Base-by-base conservation (phyloP, 371 early-diverging fungal species). In the Apophysomyces trapeziformis region DNA sequence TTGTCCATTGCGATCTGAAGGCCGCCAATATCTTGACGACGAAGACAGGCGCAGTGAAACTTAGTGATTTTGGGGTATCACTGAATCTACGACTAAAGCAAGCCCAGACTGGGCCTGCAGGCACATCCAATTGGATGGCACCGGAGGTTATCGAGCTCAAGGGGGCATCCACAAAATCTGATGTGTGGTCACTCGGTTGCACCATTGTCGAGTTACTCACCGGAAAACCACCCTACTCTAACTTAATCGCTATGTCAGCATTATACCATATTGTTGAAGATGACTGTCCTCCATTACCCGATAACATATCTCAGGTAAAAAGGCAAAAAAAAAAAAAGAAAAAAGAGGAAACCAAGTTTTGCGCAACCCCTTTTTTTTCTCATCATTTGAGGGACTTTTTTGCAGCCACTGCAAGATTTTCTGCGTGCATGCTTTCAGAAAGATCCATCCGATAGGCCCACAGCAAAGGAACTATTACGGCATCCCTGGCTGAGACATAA, bases 111-210 rank as follows among this genome's bases (percentile, higher is more conserved):
- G 85, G 88, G 61, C 86, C 92, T 21, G 93, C 93, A 38, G 97
- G 97, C 26, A 94, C 95, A 38, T 97, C 98, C 5, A 94, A 95
- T 74, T 98, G 98, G 98, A 96, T 98, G 97, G 96, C 98, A n/a
- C 98, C 98, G 7, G 98, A 98, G 77, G 93, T 97, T 8, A 95
- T 95, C 69, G 87, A 92, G 68, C 73, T 94, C 12, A 88, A 90
- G 57, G 94, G 95, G 1, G 87, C 93, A 2, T 87, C 90, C 4
- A 89, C 90, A 8, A 88, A 90, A 26, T 92, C 95, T 0, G 96
- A 96, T 72, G 94, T 96, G 8, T 96, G 95, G 94, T 87, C 80
- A 18, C 75, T 96, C 9, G 96, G 92, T n/a, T 95, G 95, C 68
- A 94, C 94, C 4, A 78, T 95, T 35, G 85, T 95, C 39, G 96